phyloP scores from a whole-genome alignment of 495 filamentous ascomycete species.

The Symbiotaphrina buchneri region DNA sequence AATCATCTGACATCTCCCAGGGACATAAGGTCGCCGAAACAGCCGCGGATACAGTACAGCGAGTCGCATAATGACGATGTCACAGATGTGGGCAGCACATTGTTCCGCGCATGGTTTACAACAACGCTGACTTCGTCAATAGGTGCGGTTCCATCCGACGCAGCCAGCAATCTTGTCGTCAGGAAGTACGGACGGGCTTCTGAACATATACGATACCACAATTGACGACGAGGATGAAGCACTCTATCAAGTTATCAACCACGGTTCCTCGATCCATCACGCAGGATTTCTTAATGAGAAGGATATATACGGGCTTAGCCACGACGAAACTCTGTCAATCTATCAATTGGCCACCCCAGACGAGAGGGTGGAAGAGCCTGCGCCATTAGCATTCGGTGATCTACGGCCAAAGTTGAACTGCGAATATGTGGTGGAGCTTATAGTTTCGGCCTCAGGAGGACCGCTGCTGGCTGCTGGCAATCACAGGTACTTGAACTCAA shows the following conservation, averaged over 20 bases:
- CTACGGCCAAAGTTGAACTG: conserved; percentile 44
- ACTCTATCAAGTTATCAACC: conserved; percentile 69
- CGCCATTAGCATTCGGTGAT: conserved; percentile 48
- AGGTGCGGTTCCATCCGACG: conserved; percentile 52
- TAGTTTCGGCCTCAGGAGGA: conserved; percentile 32
- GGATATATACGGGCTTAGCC: conserved; percentile 52
- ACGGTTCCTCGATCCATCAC: conserved; percentile 60
- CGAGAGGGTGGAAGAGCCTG: conserved; percentile 24
- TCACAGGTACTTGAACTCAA: conserved; percentile 23
- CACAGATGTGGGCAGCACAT: conserved; percentile 36
- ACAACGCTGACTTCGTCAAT: conserved; percentile 4
- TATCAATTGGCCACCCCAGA: conserved; percentile 42
- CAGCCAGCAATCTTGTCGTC: conserved; percentile 44
- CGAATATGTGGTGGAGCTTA: conserved; percentile 56
- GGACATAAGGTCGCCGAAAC: conserved; percentile 38
- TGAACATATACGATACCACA: conserved; percentile 62
- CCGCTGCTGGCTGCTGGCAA: conserved; percentile 37
- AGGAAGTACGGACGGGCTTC: conserved; percentile 77
- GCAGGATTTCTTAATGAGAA: conserved; percentile 52
- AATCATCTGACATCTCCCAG: too few relatives aligned
- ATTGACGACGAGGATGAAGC: conserved; percentile 71
- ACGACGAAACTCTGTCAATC: conserved; percentile 62
- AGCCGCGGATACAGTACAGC: conserved; percentile 36
- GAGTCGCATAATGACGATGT: conserved; percentile 89
- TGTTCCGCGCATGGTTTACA: background rate